These are phyloP conservation scores for Actinomortierella ambigua DNA, from an alignment of 371 early-diverging fungal species.

Conservation along the genomic window DNA sequence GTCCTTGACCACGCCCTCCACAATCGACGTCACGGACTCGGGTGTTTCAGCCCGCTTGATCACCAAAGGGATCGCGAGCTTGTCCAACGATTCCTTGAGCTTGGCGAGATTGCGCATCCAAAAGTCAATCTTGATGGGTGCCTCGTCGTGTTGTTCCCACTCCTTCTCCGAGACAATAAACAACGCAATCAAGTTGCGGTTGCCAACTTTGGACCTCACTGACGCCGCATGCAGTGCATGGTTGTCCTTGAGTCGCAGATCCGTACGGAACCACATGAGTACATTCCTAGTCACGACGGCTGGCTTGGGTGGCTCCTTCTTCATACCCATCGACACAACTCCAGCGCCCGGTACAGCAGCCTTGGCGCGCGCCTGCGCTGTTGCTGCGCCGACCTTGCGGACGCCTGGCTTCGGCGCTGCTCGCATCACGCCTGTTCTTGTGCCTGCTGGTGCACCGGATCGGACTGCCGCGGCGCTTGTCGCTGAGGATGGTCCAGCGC, in stretches of 20 bases:
- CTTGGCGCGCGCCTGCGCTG: slow-evolving; percentile 29
- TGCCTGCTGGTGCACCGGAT: not conserved
- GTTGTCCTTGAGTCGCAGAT: slow-evolving; percentile 54
- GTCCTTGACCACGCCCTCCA: slow-evolving; percentile 14
- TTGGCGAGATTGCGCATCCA: slow-evolving; percentile 50
- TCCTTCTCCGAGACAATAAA: slow-evolving; percentile 60
- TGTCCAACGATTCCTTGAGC: slow-evolving; percentile 44
- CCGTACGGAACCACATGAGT: slow-evolving; percentile 59
- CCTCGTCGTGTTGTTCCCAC: slow-evolving; percentile 58
- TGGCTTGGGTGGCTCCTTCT: slow-evolving; percentile 38
- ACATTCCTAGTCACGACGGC: slow-evolving; percentile 32
- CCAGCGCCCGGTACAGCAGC: slow-evolving; percentile 1
- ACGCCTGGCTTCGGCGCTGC: slow-evolving; percentile 38
- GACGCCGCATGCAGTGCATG: slow-evolving; percentile 48
- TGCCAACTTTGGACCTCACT: slow-evolving; percentile 27
- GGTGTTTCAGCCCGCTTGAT: slow-evolving; percentile 28
- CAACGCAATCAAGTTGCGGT: slow-evolving; percentile 42
- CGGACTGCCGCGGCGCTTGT: slow-evolving; percentile 10
- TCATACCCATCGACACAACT: not conserved
- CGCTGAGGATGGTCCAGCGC: slow-evolving; percentile 5
- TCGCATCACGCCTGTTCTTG: slow-evolving; percentile 35
- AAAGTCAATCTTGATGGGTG: slow-evolving; percentile 61
- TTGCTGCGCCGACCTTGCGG: slow-evolving; percentile 31
- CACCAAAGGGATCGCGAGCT: slow-evolving; percentile 56
- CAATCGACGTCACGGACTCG: slow-evolving; percentile 27